Evolutionary conservation across 2,329 filamentous ascomycete species (phyloP).

Genomic region (Neofusicoccum laricinum): DNA sequence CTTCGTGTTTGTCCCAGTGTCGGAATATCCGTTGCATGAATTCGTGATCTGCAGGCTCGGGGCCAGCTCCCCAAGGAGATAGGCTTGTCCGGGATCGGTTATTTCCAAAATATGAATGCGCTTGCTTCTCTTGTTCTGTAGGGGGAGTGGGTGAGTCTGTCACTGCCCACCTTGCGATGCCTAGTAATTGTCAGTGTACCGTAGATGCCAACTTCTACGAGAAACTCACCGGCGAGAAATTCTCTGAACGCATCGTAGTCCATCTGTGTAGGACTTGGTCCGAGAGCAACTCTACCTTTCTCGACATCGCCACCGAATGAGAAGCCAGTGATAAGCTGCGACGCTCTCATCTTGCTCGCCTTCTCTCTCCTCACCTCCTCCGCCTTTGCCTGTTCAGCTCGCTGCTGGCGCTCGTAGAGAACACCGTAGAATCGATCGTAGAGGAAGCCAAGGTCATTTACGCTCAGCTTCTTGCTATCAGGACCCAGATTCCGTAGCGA

Average conservation of each 20-base stretch:
- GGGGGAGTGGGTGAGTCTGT: slow-evolving; percentile 73
- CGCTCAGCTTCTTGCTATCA: slow-evolving; percentile 85
- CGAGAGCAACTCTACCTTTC: slow-evolving; percentile 81
- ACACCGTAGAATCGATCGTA: slow-evolving; percentile 95
- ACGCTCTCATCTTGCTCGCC: slow-evolving; percentile 55
- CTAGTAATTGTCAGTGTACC: slow-evolving; percentile 30
- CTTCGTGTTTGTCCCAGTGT: slow-evolving; percentile 80
- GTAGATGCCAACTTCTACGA: not conserved
- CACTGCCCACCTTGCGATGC: slow-evolving; percentile 88
- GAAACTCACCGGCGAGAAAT: slow-evolving; percentile 65
- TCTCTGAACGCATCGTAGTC: slow-evolving; percentile 96
- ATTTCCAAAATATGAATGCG: slow-evolving; percentile 57
- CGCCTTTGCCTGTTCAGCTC: slow-evolving; percentile 67
- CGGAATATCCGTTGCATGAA: slow-evolving; percentile 86
- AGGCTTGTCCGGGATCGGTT: slow-evolving; percentile 39
- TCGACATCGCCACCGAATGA: slow-evolving; percentile 58
- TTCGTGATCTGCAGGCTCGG: slow-evolving; percentile 85
- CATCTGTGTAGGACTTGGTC: slow-evolving; percentile 89
- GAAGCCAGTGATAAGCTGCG: slow-evolving; percentile 48
- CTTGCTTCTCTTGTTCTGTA: slow-evolving; percentile 51
- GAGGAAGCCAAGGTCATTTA: slow-evolving; percentile 81
- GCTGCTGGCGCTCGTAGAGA: slow-evolving; percentile 86
- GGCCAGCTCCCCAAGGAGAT: slow-evolving; percentile 58
- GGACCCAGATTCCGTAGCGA: slow-evolving; percentile 93
- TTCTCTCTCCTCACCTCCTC: slow-evolving; percentile 67